These are phyloP conservation scores for Fusarium sp. DNA, from an alignment of 2,329 filamentous ascomycete species.

Conservation along the genomic window DNA sequence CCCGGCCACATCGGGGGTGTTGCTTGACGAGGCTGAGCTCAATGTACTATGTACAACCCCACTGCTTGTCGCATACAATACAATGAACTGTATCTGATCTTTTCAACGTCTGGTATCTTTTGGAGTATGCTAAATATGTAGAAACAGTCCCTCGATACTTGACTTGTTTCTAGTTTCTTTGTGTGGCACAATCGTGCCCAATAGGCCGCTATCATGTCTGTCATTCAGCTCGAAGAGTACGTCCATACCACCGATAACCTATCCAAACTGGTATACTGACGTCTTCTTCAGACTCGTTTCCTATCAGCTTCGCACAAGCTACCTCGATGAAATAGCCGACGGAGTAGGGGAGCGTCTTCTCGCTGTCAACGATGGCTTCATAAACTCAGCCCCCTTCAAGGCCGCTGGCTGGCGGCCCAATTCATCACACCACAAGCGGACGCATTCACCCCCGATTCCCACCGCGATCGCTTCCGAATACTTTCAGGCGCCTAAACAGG, in stretches of 20 bases:
- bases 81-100: slow-evolving; percentile 19
- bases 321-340: slow-evolving; percentile 84
- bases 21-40: slow-evolving; percentile 41
- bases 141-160: slow-evolving; percentile 7
- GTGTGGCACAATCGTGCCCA: slow-evolving; percentile 17
- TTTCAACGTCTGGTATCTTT: not conserved
- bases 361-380: slow-evolving; percentile 82
- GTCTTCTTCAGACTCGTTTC: slow-evolving; percentile 75
- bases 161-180: not conserved
- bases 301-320: slow-evolving; percentile 85
- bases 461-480: slow-evolving; percentile 87
- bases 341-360: slow-evolving; percentile 89
- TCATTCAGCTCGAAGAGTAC: slow-evolving; percentile 59
- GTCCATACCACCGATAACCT: slow-evolving; percentile 24
- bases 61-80: slow-evolving; percentile 26
- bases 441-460: slow-evolving; percentile 88
- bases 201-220: slow-evolving; percentile 52
- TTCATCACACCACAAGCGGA: slow-evolving; percentile 82
- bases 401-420: slow-evolving; percentile 85
- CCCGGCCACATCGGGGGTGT: not conserved
- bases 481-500: slow-evolving; percentile 79
- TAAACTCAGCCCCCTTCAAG: slow-evolving; percentile 87
- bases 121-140: slow-evolving; percentile 40
- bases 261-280: slow-evolving; percentile 37
- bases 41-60: slow-evolving; percentile 35